A percentile compares a stretch with the other conserved stretches of the same genome.
These are phyloP conservation scores for Acanthamoeba royreba DNA, from an alignment of 208 protist species.

Conservation along the genomic window DNA sequence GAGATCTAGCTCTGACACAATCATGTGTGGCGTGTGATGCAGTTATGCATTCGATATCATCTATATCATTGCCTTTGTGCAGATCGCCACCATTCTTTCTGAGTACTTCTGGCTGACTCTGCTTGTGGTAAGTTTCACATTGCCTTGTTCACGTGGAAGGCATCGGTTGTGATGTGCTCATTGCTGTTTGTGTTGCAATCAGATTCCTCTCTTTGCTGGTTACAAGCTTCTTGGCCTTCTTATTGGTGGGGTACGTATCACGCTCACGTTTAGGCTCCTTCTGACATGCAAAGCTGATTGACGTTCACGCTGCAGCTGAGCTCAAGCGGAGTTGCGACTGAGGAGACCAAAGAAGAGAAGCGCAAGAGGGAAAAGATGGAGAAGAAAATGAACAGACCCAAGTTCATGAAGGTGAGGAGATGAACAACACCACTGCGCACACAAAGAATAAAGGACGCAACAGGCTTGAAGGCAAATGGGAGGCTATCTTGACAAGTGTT, in stretches of 20 bases:
- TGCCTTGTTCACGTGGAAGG: too few species aligned
- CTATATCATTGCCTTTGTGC: constrained; percentile 35
- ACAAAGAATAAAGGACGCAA: too few species aligned
- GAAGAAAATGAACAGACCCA: constrained; percentile 7
- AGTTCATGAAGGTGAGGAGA: neutral
- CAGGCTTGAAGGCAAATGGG: too few species aligned
- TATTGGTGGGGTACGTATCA: neutral
- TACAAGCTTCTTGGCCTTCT: constrained; percentile 5
- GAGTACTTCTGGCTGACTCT: constrained; percentile 7
- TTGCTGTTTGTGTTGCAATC: neutral
- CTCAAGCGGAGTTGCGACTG: neutral
- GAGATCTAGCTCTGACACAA: too few species aligned
- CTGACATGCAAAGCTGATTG: too few species aligned
- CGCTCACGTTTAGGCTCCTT: neutral
- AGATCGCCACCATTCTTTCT: neutral
- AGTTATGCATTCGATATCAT: constrained; percentile 39
- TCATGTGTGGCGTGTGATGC: too few species aligned
- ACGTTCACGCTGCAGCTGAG: too few species aligned
- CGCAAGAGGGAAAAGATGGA: constrained; percentile 27
- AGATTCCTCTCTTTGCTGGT: constrained; percentile 3
- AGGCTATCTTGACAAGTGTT: too few species aligned
- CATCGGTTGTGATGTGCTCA: neutral
- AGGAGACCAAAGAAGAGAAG: constrained; percentile 8
- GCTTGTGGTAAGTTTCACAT: constrained; percentile 16
- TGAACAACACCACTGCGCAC: too few species aligned